Percentiles rank a stretch among this genome's conserved stretches.
Conservation (phyloP, 164 flowering plant genomes). For the Aristolochia californica region DNA sequence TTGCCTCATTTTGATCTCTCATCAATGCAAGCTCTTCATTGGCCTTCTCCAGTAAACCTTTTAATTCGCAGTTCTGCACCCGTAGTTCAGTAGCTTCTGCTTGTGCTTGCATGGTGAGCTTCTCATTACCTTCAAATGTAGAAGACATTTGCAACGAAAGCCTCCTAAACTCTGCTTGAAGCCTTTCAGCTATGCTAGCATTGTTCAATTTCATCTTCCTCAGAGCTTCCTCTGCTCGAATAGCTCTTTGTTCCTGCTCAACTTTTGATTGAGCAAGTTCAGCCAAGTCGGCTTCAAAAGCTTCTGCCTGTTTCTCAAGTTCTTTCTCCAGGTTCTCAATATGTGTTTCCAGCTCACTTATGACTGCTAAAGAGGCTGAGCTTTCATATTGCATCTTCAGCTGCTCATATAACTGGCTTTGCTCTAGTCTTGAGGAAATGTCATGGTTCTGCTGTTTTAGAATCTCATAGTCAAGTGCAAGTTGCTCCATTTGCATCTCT, state of each 20-base stretch:
- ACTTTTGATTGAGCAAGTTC: constrained; percentile 45
- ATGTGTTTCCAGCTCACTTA: constrained; percentile 43
- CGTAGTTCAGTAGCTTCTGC: constrained; percentile 64
- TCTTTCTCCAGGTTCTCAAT: constrained; percentile 53
- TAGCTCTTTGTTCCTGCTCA: constrained; percentile 89
- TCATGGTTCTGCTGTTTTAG: constrained; percentile 74
- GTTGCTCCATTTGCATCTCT: constrained; percentile 67
- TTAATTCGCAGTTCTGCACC: constrained; percentile 37
- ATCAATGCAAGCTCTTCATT: constrained; percentile 41
- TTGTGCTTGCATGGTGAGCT: constrained; percentile 55
- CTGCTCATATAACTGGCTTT: constrained; percentile 54
- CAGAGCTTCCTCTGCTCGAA: constrained; percentile 71
- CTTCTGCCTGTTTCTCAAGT: constrained; percentile 44
- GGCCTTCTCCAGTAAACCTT: constrained; percentile 42
- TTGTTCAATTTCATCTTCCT: constrained; percentile 59
- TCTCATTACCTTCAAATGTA: constrained; percentile 76
- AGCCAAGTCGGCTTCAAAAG: constrained; percentile 65
- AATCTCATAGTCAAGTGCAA: constrained; percentile 72
- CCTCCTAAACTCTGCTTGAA: constrained; percentile 74
- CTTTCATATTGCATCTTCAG: constrained; percentile 64
- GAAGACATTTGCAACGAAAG: constrained; percentile 75
- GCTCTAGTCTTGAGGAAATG: constrained; percentile 48
- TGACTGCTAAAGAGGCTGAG: constrained; percentile 26
- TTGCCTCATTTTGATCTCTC: constrained; percentile 39
- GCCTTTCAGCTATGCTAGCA: constrained; percentile 65